phyloP scores from a whole-genome alignment of 1,139 yeast genomes.

The Saccharomyces hybrid region DNA sequence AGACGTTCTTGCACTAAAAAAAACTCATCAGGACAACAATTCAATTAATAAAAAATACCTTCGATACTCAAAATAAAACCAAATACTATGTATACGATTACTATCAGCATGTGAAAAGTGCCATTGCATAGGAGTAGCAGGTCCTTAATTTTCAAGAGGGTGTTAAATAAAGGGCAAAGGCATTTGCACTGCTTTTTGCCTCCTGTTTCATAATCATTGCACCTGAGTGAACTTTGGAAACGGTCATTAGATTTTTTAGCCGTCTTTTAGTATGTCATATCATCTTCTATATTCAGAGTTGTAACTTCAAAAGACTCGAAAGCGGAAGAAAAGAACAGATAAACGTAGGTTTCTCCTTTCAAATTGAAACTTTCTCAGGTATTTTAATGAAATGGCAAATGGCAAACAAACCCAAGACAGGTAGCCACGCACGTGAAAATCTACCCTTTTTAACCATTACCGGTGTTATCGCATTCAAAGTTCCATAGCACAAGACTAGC shows the following conservation, averaged over 20 bases:
- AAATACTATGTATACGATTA: neutral
- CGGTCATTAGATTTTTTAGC: neutral
- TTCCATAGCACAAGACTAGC: neutral
- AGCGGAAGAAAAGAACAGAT: neutral
- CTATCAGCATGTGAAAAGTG: neutral
- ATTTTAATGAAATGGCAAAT: neutral
- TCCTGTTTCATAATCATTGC: neutral
- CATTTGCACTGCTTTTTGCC: neutral
- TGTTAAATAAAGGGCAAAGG: neutral
- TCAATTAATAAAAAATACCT: neutral
- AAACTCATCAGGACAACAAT: neutral
- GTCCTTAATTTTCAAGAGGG: neutral
- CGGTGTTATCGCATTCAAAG: neutral
- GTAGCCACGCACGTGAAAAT: neutral
- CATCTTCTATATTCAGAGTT: neutral
- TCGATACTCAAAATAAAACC: neutral
- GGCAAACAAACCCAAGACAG: neutral
- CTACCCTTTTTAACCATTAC: neutral
- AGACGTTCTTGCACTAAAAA: neutral
- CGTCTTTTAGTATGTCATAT: neutral
- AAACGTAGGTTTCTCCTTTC: no score
- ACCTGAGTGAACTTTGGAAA: neutral
- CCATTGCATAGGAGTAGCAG: neutral
- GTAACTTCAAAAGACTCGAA: neutral
- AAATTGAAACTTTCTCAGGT: neutral